Evolutionary conservation across 148 eudicot species (phyloP).

Genomic region (Cornus florida): DNA sequence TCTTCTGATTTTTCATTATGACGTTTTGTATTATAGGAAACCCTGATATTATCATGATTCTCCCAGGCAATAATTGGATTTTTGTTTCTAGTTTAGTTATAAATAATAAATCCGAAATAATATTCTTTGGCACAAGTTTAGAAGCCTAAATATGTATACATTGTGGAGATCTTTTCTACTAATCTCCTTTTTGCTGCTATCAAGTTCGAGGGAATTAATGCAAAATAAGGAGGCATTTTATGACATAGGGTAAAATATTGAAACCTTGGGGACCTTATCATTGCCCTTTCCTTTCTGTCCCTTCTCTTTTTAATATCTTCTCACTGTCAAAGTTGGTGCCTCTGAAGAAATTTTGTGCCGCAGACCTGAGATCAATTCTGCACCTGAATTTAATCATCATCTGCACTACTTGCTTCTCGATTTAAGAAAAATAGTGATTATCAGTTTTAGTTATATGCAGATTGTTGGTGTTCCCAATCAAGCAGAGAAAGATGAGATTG

Average conservation of each 20-base stretch:
- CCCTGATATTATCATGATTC: background rate
- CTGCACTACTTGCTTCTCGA: background rate
- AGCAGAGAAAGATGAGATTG: constrained; percentile 98
- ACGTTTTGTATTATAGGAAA: background rate
- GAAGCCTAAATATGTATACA: too few relatives aligned
- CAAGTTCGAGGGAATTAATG: background rate
- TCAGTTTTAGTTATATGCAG: constrained; percentile 40
- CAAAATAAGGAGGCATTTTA: background rate
- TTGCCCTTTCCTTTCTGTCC: background rate
- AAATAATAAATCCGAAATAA: too few relatives aligned
- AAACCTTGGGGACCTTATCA: background rate
- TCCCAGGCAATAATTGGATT: background rate
- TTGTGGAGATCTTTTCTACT: too few relatives aligned
- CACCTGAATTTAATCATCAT: background rate
- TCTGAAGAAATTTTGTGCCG: background rate
- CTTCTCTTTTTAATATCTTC: background rate
- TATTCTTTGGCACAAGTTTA: too few relatives aligned
- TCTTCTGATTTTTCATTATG: background rate
- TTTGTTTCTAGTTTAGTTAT: too few relatives aligned
- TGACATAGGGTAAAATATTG: background rate
- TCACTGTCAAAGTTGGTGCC: background rate
- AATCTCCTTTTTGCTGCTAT: background rate
- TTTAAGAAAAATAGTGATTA: background rate
- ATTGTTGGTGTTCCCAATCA: constrained; percentile 74
- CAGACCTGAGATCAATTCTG: background rate